Evolutionary conservation across 495 filamentous ascomycete genomes (phyloP).

Genomic region (Penicillium diatomitis): DNA sequence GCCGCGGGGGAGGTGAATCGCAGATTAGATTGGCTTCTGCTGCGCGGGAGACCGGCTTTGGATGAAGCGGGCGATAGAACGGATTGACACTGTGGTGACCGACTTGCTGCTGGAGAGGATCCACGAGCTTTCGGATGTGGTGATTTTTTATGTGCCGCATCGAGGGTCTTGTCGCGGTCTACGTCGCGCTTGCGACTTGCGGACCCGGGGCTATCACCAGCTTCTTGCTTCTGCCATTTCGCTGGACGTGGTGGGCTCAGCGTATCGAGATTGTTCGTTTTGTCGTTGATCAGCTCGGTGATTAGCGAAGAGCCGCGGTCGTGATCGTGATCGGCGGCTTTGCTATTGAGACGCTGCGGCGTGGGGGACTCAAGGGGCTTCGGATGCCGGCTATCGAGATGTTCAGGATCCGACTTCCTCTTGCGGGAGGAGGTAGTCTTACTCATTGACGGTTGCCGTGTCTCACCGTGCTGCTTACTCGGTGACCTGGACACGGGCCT

Average conservation of each 20-base stretch:
- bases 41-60: slow-evolving; percentile 10
- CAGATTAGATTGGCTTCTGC: slow-evolving; percentile 16
- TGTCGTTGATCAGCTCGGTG: too few species aligned
- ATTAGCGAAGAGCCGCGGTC: not conserved
- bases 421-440: slow-evolving; percentile 34
- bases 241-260: slow-evolving; percentile 16
- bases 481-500: slow-evolving; percentile 9
- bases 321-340: slow-evolving; percentile 5
- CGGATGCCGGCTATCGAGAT: slow-evolving; percentile 14
- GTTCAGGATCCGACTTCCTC: slow-evolving; percentile 33
- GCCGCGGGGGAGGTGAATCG: slow-evolving; percentile 13
- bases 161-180: slow-evolving; percentile 7
- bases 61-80: slow-evolving; percentile 5
- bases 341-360: slow-evolving; percentile 7
- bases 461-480: slow-evolving; percentile 12
- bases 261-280: slow-evolving; percentile 8
- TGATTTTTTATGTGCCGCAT: slow-evolving; percentile 10
- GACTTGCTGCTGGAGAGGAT: slow-evolving; percentile 7
- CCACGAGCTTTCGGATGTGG: slow-evolving; percentile 10
- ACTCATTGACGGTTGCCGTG: slow-evolving; percentile 16
- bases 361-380: slow-evolving; percentile 7
- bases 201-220: slow-evolving; percentile 32
- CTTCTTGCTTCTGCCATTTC: slow-evolving; percentile 30
- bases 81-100: slow-evolving; percentile 17
- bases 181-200: slow-evolving; percentile 20